Evolutionary conservation across 2,329 filamentous ascomycete genomes (phyloP).

Genomic region (Metarhizium anisopliae): DNA sequence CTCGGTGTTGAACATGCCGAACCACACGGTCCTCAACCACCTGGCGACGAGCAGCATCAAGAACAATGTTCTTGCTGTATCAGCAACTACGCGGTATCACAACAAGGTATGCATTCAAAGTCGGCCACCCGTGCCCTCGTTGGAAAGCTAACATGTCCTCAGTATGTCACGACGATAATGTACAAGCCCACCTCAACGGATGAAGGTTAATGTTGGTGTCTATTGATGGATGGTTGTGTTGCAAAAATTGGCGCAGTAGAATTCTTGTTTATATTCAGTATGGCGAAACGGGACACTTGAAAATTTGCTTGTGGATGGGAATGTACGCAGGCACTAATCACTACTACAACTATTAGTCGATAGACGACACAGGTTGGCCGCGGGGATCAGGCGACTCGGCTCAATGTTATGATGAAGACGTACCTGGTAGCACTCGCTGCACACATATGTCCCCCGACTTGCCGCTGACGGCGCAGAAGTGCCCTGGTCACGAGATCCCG

Average conservation of each 20-base stretch:
- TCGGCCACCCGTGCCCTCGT: background rate
- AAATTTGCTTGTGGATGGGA: background rate
- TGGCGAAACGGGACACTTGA: background rate
- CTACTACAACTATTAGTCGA: background rate
- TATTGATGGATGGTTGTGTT: background rate
- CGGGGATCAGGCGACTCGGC: background rate
- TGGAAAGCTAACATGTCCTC: conserved; percentile 2
- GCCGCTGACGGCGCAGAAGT: too few relatives aligned
- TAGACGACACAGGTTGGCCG: background rate
- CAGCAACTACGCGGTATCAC: conserved; percentile 94
- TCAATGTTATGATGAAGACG: background rate
- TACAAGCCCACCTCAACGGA: conserved; percentile 78
- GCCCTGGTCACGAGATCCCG: background rate
- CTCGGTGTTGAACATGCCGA: conserved; percentile 92
- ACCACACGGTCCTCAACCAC: conserved; percentile 94
- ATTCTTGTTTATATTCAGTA: background rate
- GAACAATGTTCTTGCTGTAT: conserved; percentile 89
- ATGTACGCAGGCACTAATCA: background rate
- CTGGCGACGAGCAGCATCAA: conserved; percentile 97
- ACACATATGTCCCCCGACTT: background rate
- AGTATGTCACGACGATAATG: conserved; percentile 97
- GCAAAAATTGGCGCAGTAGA: background rate
- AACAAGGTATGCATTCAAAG: conserved; percentile 58
- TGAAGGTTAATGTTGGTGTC: conserved; percentile 21
- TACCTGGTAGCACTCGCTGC: background rate